Conservation (phyloP, 2,329 filamentous ascomycete species). For the Xylaria sp. region DNA sequence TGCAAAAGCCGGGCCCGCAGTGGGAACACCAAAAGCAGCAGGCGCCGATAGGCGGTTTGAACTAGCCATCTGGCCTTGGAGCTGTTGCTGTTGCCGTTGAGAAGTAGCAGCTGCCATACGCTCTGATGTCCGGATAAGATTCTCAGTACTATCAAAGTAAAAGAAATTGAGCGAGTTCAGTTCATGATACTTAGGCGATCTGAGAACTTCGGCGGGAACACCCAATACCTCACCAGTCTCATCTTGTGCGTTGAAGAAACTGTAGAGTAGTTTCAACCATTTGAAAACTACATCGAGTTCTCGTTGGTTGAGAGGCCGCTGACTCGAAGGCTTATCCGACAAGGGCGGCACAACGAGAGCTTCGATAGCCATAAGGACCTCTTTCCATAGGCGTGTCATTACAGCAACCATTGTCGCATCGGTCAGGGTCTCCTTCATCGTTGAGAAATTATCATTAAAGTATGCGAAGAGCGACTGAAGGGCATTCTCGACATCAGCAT, state of each 20-base stretch:
- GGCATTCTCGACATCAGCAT: constrained; percentile 80
- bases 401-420: constrained; percentile 97
- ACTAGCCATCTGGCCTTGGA: constrained; percentile 61
- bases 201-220: constrained; percentile 89
- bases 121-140: constrained; percentile 93
- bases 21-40: constrained; percentile 52
- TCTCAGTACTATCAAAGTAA: constrained; percentile 93
- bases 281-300: constrained; percentile 95
- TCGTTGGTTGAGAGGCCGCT: constrained; percentile 83
- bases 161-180: constrained; percentile 97
- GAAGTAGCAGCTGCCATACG: constrained; percentile 91
- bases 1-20: constrained; percentile 64
- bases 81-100: constrained; percentile 77
- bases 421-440: constrained; percentile 97
- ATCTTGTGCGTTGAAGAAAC: constrained; percentile 94
- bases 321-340: constrained; percentile 90
- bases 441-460: constrained; percentile 98
- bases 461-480: constrained; percentile 89
- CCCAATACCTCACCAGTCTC: constrained; percentile 86
- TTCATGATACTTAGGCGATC: constrained; percentile 98
- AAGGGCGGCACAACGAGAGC: constrained; percentile 89
- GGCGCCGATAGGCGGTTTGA: constrained; percentile 77
- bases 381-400: constrained; percentile 98
- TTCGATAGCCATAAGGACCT: constrained; percentile 92
- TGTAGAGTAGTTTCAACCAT: constrained; percentile 90